Evolutionary conservation across 768 basidiomycete species (phyloP), one percentile per base, ranked within the genome.

Genomic region (Postia placenta): DNA sequence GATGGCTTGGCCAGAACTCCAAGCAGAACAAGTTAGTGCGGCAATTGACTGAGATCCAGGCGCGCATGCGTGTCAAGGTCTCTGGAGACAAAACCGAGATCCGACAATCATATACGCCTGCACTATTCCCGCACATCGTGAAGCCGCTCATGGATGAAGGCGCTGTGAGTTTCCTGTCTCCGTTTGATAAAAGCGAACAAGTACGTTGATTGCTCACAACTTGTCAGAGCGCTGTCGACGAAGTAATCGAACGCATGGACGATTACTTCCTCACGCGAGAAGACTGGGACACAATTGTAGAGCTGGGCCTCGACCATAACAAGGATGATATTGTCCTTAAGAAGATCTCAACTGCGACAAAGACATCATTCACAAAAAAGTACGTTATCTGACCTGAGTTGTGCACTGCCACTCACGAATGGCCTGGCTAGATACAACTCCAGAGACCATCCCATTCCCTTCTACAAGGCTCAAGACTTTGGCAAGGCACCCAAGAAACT

Each of bases 1-100:
- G 94, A 60, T 99, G 92, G 92, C 82, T 99, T 11, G 95, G 95
- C 7, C 92, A 98, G 62, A 98, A 98, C 66, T 98, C 96, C 49
- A 95, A 94, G 61, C 86, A 89, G 64, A 74, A 60, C 55, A 96
- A 95, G 60, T 76, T 97, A 0, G 72, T 63, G 47, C 78, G 94
- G 30, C 84, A 87, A 54, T 73, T 99, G 15, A 78, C 78, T 30
- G 96, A 99, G 51, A 83, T 97, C 9, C 95, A 98, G 65, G 87
- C 92, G 38, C 85, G 87, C 42, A 96, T 98, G 96, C 84, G 96
- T 2, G 76, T 98, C 50, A 88, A 85, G 59, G 89, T 93, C 0
- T 95, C 94, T 6, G 93, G 91, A 5, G 83, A 95, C 68, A 87
- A 87, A 67, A 65, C 74, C 5, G 95, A 98, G 66, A 91, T 98